Base-by-base conservation (phyloP, 2,329 filamentous ascomycete species). In the Pestalotiopsis sp. region DNA sequence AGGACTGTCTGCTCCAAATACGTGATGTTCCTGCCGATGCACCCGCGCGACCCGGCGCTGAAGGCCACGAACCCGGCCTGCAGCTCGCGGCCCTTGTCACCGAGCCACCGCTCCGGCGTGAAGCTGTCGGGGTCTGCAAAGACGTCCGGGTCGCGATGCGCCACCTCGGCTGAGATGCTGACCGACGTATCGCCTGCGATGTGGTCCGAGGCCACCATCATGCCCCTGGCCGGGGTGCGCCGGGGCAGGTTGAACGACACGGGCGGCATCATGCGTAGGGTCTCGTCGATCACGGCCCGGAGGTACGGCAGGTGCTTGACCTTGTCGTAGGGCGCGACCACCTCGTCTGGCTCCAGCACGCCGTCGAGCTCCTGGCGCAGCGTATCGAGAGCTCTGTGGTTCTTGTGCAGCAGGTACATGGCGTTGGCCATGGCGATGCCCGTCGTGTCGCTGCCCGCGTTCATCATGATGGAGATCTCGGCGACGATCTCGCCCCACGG, bases 401-500 rank as follows among this genome's bases (percentile, higher is more conserved):
- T 81, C 69, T 81, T 81, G 60, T 88, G 76, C 1, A 90, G 79
- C 70, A 83, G 81, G 72, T 84, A 86, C 74, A 89, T 80, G 45
- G 84, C 83, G 70, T 88, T 87, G 14, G 81, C 80, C 74, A 90
- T 82, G 12, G 86, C 80, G 74, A 80, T 79, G 11, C 76, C 76
- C 0, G 86, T 88, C 0, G 86, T 88, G 23, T 82, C 84, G 3
- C 79, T 82, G 3, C 86, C 86, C 1, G 86, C 87, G 70, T 81
- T 82, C 71, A 83, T 82, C 81, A 88, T 88, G 74, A 84, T 86
- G 58, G 75, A 80, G 25, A 87, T 79, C 72, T 90, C 87, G 13
- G 87, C 86, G 0, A 87, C 82, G 7, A 89, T 84, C 75, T 90
- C 88, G 27, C 87, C 87, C 82, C 82, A 87, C 69, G 88, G 85